These are phyloP conservation scores for Fonsecaea multimorphosa DNA, from an alignment of 2,329 filamentous ascomycete genomes.

Conservation along the genomic window DNA sequence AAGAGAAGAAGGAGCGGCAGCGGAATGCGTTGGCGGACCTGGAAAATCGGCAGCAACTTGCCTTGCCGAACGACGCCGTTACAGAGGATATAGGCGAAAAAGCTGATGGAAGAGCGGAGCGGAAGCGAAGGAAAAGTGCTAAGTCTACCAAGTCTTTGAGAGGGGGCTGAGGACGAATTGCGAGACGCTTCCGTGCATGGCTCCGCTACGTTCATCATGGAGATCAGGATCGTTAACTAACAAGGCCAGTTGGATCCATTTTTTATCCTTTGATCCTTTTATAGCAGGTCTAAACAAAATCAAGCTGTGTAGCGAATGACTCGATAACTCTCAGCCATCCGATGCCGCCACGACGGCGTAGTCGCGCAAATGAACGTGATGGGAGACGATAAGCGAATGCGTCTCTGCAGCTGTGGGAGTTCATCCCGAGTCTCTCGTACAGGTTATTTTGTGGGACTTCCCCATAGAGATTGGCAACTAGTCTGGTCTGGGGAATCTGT, in stretches of 20 bases:
- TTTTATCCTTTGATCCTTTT: background rate
- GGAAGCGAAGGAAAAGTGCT: slow-evolving; percentile 33
- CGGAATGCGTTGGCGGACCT: background rate
- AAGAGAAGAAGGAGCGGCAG: slow-evolving; percentile 30
- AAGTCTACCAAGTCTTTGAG: slow-evolving; percentile 17
- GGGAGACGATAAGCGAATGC: background rate
- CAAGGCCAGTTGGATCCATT: background rate
- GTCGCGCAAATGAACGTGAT: background rate
- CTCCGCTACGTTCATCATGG: too few species aligned
- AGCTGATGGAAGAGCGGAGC: slow-evolving; percentile 32
- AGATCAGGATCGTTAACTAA: too few species aligned
- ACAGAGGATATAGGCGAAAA: slow-evolving; percentile 25
- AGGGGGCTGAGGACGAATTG: background rate
- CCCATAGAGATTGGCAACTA: background rate
- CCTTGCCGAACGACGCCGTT: slow-evolving; percentile 7
- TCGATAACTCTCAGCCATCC: background rate
- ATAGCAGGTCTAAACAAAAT: background rate
- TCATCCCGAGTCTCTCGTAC: too few species aligned
- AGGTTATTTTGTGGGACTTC: background rate
- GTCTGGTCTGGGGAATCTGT: background rate
- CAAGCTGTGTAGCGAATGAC: background rate
- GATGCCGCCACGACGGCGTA: background rate
- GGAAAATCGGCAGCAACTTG: background rate
- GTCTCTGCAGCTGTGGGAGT: too few species aligned
- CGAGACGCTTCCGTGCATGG: too few species aligned